Evolutionary conservation across 2,329 filamentous ascomycete species (phyloP), one percentile per base, ranked within the genome.

Genomic region (Orbilia quercus): DNA sequence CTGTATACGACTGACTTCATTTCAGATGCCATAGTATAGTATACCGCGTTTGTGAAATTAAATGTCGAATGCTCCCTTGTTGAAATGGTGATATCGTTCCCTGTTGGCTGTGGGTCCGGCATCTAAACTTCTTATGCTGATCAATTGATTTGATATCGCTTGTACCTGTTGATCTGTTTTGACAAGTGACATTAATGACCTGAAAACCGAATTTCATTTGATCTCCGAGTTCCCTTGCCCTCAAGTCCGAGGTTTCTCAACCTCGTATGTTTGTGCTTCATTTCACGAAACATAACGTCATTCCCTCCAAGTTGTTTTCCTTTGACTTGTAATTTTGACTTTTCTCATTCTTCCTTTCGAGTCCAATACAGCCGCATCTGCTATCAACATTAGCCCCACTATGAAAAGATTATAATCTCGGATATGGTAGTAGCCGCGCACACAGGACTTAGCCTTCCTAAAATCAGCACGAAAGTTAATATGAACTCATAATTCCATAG

Each of bases 81-180:
- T 2, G 18, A 20, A 47, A 2, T 7, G 23, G 6, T 50, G 23
- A 31, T 31, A 53, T 53, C 20, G 18, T 45, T 22, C 20, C 5
- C 7, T 45, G 16, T 20, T 45, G 9, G 5, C 11, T 45, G 42
- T 45, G 14, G 18, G 16, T 45, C 9, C n/a, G n/a, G n/a, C n/a
- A n/a, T n/a, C n/a, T n/a, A n/a, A n/a, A n/a, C n/a, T 22, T 34
- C 22, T 25, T 50, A 53, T 38, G 28, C 14, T 53, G 45, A 9
- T 40, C 45, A 3, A 6, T 16, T 14, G 45, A 47, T 47, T 12
- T 47, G 44, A 16, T 50, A 50, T 36, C 60, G 50, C 40, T 54
- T 54, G 59, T 64, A 44, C 59, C 59, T 64, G 59, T 38, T 44
- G 59, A 64, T 64, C 59, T 54, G 25, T 54, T 14, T 50, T 50